These are phyloP conservation scores for Botrytis hyacinthi DNA, from an alignment of 2,329 filamentous ascomycete species.

Conservation along the genomic window DNA sequence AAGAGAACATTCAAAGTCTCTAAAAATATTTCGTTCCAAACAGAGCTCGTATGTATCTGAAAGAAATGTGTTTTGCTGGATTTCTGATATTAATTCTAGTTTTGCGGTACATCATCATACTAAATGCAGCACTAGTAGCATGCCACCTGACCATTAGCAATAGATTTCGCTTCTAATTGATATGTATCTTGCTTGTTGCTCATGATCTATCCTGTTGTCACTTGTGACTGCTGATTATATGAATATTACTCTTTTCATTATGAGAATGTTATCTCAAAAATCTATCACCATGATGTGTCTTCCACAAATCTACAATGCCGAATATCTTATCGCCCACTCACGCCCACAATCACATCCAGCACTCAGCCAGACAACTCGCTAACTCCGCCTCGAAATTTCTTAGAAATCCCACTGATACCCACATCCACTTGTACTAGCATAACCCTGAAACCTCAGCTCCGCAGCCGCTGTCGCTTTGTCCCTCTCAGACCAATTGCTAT, in stretches of 20 bases:
- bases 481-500: not conserved
- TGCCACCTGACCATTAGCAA: not conserved
- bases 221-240: not conserved
- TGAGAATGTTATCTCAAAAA: not conserved
- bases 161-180: not conserved
- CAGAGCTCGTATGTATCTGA: not conserved
- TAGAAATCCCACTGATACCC: conserved; percentile 5
- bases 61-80: rapidly evolving
- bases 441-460: not conserved
- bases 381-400: rapidly evolving
- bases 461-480: no score
- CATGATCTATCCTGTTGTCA: not conserved
- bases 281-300: not conserved
- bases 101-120: not conserved
- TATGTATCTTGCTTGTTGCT: rapidly evolving
- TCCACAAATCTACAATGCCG: not conserved
- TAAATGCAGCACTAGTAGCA: not conserved
- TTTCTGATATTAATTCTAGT: not conserved
- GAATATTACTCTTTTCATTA: not conserved
- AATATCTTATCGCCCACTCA: not conserved
- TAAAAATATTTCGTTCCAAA: no score
- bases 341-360: not conserved
- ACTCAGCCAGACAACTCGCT: not conserved
- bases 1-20: not conserved
- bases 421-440: not conserved